A percentile compares a stretch with the other conserved stretches of the same genome.
phyloP scores from a whole-genome alignment of 305 asterid species.

The Fraxinus albicans region DNA sequence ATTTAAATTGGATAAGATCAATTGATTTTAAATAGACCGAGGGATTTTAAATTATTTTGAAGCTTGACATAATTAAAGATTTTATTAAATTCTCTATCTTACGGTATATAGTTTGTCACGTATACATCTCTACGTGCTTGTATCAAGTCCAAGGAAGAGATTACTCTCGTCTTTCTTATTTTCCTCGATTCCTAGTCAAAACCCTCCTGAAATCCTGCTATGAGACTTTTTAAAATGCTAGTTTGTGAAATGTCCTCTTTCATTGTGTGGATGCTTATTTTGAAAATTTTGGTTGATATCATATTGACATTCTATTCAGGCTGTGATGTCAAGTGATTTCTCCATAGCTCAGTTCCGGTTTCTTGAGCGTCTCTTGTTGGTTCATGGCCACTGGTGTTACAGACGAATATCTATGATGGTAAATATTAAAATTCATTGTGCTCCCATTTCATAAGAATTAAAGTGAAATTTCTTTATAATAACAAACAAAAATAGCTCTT shows the following conservation, averaged over 20 bases:
- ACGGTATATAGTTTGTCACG: background rate
- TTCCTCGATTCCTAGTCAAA: background rate
- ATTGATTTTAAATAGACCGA: background rate
- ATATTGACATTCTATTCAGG: conserved; percentile 42
- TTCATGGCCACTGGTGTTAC: conserved; percentile 99
- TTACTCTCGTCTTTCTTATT: background rate
- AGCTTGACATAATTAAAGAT: background rate
- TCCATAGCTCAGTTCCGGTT: conserved; percentile 89
- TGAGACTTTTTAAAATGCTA: background rate
- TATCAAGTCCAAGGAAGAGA: background rate
- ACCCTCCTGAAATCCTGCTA: background rate
- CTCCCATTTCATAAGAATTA: background rate
- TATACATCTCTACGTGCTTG: background rate
- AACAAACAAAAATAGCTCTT: background rate
- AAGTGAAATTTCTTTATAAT: background rate
- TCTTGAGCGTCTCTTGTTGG: conserved; percentile 88
- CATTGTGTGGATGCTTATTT: background rate
- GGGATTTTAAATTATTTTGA: background rate
- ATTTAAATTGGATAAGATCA: background rate
- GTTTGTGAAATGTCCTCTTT: background rate
- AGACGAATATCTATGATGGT: conserved; percentile 96
- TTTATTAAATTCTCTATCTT: background rate
- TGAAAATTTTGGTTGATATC: conserved; percentile 19
- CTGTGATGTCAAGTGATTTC: conserved; percentile 95
- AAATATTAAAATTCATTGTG: conserved; percentile 7